Conservation (phyloP, 1,284 basidiomycete genomes). For the Hemileccinum hortonii region DNA sequence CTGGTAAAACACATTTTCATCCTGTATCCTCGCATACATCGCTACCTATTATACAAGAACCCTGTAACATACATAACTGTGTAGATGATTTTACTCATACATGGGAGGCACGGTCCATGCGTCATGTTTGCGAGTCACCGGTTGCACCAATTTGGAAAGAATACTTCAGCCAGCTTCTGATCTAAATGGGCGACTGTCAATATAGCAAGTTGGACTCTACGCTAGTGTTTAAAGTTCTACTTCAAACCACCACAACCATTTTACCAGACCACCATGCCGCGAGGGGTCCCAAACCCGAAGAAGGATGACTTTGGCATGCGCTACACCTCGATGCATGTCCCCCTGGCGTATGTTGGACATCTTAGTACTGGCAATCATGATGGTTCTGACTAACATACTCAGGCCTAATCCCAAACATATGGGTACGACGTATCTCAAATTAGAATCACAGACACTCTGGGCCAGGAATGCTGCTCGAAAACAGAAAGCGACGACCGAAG, state of each 20-base stretch:
- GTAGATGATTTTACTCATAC: constrained; percentile 1
- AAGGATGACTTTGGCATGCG: constrained; percentile 76
- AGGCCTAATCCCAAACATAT: constrained; percentile 76
- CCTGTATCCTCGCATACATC: constrained; percentile 14
- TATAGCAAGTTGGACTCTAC: neutral
- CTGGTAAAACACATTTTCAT: constrained; percentile 39
- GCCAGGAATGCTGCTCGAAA: constrained; percentile 58
- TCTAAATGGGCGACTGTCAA: neutral
- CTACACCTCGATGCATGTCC: constrained; percentile 78
- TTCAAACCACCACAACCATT: neutral
- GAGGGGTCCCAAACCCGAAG: constrained; percentile 75
- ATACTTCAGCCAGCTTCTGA: neutral
- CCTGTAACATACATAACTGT: constrained; percentile 21
- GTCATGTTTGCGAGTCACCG: neutral
- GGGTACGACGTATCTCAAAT: constrained; percentile 70
- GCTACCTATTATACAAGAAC: constrained; percentile 15
- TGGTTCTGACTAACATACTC: constrained; percentile 18
- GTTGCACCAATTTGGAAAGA: constrained; percentile 18
- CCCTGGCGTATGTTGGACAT: constrained; percentile 55
- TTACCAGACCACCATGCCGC: constrained; percentile 53
- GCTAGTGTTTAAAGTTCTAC: neutral
- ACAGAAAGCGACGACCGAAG: constrained; percentile 44
- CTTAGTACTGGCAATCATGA: neutral
- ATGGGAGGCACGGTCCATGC: neutral
- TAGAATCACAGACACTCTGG: constrained; percentile 71